Conservation (phyloP, 805 yeast species). For the Metschnikowia proteae region DNA sequence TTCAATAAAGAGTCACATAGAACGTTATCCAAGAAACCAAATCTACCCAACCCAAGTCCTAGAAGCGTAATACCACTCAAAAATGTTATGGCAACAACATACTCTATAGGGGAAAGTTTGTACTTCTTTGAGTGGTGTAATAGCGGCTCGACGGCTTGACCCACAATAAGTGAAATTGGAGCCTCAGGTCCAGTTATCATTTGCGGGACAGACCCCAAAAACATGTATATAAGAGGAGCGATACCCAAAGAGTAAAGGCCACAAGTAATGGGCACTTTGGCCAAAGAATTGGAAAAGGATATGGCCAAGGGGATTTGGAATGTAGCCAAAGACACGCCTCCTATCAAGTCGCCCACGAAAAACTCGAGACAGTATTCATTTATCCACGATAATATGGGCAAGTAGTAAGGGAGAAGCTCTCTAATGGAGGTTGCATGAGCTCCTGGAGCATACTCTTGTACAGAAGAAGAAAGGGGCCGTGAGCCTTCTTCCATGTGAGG, state of each 20-base stretch:
- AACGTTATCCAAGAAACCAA: conserved; percentile 37
- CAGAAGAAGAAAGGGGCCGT: neutral
- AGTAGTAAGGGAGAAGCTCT: conserved; percentile 50
- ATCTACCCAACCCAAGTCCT: conserved; percentile 24
- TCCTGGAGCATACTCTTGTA: conserved; percentile 13
- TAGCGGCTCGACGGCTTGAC: conserved; percentile 44
- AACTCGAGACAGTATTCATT: conserved; percentile 41
- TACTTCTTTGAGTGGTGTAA: conserved; percentile 32
- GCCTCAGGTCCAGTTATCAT: conserved; percentile 47
- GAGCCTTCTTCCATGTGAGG: neutral
- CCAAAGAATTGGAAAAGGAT: conserved; percentile 40
- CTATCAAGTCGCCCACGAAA: conserved; percentile 61
- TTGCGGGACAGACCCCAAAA: conserved; percentile 45
- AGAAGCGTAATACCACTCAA: conserved; percentile 60
- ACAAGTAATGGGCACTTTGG: conserved; percentile 40
- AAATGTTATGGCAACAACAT: conserved; percentile 47
- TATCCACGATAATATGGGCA: conserved; percentile 70
- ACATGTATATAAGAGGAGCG: conserved; percentile 37
- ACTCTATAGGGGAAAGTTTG: conserved; percentile 29
- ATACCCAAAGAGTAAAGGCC: conserved; percentile 39
- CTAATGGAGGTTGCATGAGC: conserved; percentile 5
- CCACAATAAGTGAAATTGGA: conserved; percentile 44
- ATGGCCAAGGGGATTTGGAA: conserved; percentile 84
- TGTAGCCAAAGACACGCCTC: conserved; percentile 84
- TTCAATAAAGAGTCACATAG: conserved; percentile 38